Conservation (phyloP, 2,329 filamentous ascomycete genomes). For the Fusarium duplospermum region DNA sequence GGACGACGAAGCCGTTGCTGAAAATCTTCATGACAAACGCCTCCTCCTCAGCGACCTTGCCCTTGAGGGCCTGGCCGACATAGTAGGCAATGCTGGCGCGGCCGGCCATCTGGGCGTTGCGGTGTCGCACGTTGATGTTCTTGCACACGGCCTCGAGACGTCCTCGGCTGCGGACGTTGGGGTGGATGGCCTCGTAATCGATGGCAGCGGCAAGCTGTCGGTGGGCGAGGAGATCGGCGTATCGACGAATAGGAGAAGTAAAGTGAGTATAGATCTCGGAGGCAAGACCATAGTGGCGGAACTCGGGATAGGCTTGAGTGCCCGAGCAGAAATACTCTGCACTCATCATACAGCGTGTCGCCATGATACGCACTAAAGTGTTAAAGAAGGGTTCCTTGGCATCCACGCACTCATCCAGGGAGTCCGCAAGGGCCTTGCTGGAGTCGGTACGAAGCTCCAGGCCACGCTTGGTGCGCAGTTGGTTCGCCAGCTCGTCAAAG, state of each 20-base stretch:
- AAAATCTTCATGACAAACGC: constrained; percentile 98
- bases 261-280: constrained; percentile 99
- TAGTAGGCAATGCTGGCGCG: constrained; percentile 97
- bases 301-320: constrained; percentile 91
- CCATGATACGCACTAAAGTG: constrained; percentile 96
- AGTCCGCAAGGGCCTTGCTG: constrained; percentile 93
- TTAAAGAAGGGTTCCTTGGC: constrained; percentile 93
- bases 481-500: constrained; percentile 92
- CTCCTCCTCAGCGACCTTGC: constrained; percentile 80
- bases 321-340: constrained; percentile 98
- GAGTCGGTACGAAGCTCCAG: constrained; percentile 86
- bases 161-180: constrained; percentile 81
- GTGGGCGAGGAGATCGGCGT: constrained; percentile 95
- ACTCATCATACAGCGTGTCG: constrained; percentile 98
- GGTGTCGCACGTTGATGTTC: constrained; percentile 97
- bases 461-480: constrained; percentile 87
- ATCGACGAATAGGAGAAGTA: constrained; percentile 95
- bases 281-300: constrained; percentile 95
- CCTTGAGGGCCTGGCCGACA: constrained; percentile 94
- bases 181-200: constrained; percentile 87
- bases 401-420: constrained; percentile 86
- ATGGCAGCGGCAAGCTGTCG: constrained; percentile 95
- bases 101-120: constrained; percentile 95
- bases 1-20: constrained; percentile 96
- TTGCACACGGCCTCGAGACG: constrained; percentile 94